A percentile compares a stretch with the other conserved stretches of the same genome.
phyloP scores from a whole-genome alignment of 768 basidiomycete species.

The Hirschioporus abietinus region DNA sequence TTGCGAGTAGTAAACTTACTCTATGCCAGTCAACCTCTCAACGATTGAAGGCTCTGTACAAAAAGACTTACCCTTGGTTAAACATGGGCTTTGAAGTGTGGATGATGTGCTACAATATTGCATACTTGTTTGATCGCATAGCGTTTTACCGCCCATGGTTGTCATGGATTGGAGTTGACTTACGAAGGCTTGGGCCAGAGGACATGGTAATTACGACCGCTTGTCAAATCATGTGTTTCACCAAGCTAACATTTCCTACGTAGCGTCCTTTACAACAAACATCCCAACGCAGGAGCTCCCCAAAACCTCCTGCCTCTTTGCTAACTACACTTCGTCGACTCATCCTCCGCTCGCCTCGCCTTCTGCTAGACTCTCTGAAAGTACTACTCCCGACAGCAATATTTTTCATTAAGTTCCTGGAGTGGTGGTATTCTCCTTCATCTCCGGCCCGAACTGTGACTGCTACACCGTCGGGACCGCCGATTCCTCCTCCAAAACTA shows the following conservation, averaged over 20 bases:
- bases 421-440: slow-evolving; percentile 98
- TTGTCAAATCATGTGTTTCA: neutral
- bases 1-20: neutral
- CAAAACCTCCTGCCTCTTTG: slow-evolving; percentile 13
- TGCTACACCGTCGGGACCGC: slow-evolving; percentile 55
- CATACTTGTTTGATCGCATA: slow-evolving; percentile 85
- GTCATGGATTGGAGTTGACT: slow-evolving; percentile 74
- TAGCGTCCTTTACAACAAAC: slow-evolving; percentile 23
- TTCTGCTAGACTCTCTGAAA: slow-evolving; percentile 72
- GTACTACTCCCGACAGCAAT: slow-evolving; percentile 82
- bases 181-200: slow-evolving; percentile 72
- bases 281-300: neutral
- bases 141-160: slow-evolving; percentile 91
- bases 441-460: slow-evolving; percentile 78
- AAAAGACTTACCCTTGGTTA: slow-evolving; percentile 72
- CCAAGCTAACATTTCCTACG: neutral
- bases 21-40: slow-evolving; percentile 13
- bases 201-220: slow-evolving; percentile 56
- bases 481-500: slow-evolving; percentile 72
- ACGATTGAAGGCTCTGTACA: slow-evolving; percentile 58
- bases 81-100: slow-evolving; percentile 77
- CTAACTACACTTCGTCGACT: slow-evolving; percentile 40
- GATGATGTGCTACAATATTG: slow-evolving; percentile 78
- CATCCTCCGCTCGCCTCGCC: slow-evolving; percentile 48
- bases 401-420: slow-evolving; percentile 93